A percentile compares a stretch with the other conserved stretches of the same genome.
Conservation (phyloP, 345 rosid species). For the Lenwebbia sp. region DNA sequence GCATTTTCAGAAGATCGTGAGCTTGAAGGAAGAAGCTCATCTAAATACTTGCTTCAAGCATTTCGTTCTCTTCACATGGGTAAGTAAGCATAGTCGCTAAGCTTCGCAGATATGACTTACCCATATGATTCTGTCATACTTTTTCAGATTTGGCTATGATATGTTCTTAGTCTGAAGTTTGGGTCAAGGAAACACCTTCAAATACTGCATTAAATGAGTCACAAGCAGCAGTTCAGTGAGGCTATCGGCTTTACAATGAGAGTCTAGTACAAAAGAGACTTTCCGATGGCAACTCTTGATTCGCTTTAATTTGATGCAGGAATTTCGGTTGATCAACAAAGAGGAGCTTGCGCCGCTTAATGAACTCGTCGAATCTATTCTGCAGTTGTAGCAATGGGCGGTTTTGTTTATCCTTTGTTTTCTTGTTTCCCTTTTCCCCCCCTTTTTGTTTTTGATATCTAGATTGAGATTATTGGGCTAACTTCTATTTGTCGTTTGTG, state of each 20-base stretch:
- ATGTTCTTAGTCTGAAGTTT: not conserved
- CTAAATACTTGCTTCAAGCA: conserved; percentile 70
- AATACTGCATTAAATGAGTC: not conserved
- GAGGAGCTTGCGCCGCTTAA: conserved; percentile 56
- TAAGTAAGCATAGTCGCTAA: conserved; percentile 3
- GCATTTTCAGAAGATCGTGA: conserved; percentile 63
- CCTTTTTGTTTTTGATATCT: not conserved
- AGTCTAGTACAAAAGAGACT: not conserved
- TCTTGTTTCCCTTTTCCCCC: not conserved
- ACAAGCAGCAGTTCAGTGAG: not conserved
- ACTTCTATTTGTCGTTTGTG: not conserved
- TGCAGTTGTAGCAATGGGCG: conserved; percentile 22
- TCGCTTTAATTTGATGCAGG: conserved; percentile 28
- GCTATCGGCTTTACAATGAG: not conserved
- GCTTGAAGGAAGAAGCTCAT: conserved; percentile 68
- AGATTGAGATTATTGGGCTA: not conserved
- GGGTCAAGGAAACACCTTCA: not conserved
- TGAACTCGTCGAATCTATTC: conserved; percentile 58
- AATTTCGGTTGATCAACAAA: conserved; percentile 43
- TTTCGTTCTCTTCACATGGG: conserved; percentile 59
- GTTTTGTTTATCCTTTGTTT: not conserved
- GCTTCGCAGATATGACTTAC: not conserved
- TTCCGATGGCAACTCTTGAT: not conserved
- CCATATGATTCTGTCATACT: not conserved
- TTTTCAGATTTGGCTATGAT: not conserved